Conservation (phyloP, 805 yeast genomes). For the Myxozyma nipponensis region DNA sequence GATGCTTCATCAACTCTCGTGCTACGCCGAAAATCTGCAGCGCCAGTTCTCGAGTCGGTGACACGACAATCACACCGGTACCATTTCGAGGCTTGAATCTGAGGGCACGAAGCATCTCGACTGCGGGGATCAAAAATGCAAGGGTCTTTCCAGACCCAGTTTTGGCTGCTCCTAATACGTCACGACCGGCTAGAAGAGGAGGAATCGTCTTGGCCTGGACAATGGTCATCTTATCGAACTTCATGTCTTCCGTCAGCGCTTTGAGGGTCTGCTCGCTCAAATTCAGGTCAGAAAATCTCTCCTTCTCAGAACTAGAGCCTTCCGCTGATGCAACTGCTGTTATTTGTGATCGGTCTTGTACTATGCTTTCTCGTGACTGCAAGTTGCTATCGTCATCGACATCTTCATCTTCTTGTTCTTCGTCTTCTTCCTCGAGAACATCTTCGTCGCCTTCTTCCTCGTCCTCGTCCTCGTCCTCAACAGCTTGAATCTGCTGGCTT, state of each 20-base stretch:
- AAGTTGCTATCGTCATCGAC: slow-evolving; percentile 10
- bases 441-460: slow-evolving; percentile 27
- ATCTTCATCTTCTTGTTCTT: slow-evolving; percentile 28
- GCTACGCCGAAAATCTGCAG: slow-evolving; percentile 98
- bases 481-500: slow-evolving; percentile 29
- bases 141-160: slow-evolving; percentile 98
- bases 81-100: slow-evolving; percentile 98
- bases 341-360: not conserved
- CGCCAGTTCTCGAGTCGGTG: slow-evolving; percentile 98
- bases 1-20: slow-evolving; percentile 83
- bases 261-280: slow-evolving; percentile 78
- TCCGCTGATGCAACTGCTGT: not conserved
- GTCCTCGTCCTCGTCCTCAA: slow-evolving; percentile 36
- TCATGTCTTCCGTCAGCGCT: slow-evolving; percentile 76
- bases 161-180: slow-evolving; percentile 98
- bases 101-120: slow-evolving; percentile 82
- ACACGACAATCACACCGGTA: slow-evolving; percentile 91
- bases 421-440: slow-evolving; percentile 35
- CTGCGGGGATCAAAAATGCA: slow-evolving; percentile 93
- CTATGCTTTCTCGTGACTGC: slow-evolving; percentile 15
- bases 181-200: slow-evolving; percentile 92
- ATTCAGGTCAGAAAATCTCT: slow-evolving; percentile 49
- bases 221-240: slow-evolving; percentile 84
- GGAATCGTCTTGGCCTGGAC: slow-evolving; percentile 97
- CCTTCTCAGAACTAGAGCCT: slow-evolving; percentile 16